Evolutionary conservation across 208 protist species (phyloP).

Genomic region (Porcisia hertigi): DNA sequence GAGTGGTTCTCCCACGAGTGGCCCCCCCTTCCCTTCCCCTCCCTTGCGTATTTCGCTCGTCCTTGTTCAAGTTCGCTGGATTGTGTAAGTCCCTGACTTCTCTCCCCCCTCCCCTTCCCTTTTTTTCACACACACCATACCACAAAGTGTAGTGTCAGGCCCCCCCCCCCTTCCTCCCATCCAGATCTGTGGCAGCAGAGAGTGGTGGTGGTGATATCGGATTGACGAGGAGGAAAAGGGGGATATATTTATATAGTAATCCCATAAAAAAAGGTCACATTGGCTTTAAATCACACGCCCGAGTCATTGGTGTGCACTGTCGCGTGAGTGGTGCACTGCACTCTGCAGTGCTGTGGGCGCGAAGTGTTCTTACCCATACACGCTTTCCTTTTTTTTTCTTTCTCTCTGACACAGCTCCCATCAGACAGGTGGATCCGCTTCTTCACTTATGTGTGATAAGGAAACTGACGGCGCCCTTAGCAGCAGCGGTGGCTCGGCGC

Average conservation of each 20-base stretch:
- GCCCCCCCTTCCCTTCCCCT: too few species aligned
- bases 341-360: neutral
- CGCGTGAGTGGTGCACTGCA: neutral
- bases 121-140: constrained; percentile 2
- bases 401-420: neutral
- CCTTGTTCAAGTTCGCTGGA: too few species aligned
- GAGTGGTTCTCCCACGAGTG: too few species aligned
- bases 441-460: constrained; percentile 1
- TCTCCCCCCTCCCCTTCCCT: neutral
- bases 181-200: neutral
- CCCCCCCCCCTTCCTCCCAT: too few species aligned
- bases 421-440: neutral
- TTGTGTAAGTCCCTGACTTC: neutral
- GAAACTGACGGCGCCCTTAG: neutral
- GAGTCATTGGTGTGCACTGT: neutral
- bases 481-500: neutral
- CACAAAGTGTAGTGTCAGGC: too few species aligned
- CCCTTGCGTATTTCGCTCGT: neutral
- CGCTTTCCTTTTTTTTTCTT: too few species aligned
- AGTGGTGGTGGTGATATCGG: too few species aligned
- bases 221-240: neutral
- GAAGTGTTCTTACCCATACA: neutral
- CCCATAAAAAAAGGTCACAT: too few species aligned
- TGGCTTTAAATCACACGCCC: neutral
- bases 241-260: too few species aligned